phyloP scores from a whole-genome alignment of 228 moss, liverwort and hornwort species.

The Sphagnum magellanicum region DNA sequence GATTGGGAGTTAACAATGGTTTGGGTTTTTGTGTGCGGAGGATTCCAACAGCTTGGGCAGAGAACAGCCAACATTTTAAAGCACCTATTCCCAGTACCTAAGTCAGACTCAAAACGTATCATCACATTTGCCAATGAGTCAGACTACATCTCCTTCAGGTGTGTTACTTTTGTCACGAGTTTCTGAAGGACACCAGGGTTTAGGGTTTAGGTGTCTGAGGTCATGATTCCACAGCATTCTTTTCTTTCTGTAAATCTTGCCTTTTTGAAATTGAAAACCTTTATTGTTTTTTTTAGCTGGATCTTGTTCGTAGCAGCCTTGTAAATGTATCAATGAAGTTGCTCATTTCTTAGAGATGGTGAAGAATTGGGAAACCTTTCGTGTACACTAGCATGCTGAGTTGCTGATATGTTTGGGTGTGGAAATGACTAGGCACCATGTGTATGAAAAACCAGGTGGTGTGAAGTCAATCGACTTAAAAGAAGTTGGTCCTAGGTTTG shows the following conservation, averaged over 20 bases:
- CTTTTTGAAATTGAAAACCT: too few relatives aligned
- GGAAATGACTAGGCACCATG: conserved; percentile 63
- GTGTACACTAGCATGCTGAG: not conserved
- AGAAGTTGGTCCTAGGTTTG: conserved; percentile 93
- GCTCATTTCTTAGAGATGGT: too few relatives aligned
- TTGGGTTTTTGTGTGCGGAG: not conserved
- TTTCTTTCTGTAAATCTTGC: too few relatives aligned
- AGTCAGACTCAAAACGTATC: conserved; percentile 72
- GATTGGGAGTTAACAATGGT: too few relatives aligned
- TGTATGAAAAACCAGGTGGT: conserved; percentile 85
- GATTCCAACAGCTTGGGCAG: conserved; percentile 48
- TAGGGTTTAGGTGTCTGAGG: too few relatives aligned
- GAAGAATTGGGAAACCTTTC: too few relatives aligned
- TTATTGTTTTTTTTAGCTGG: not conserved
- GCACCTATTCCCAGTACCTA: conserved; percentile 85
- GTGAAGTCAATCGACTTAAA: conserved; percentile 79
- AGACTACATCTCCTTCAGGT: conserved; percentile 93
- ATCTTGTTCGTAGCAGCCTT: too few relatives aligned
- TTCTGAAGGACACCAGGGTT: too few relatives aligned
- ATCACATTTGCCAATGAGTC: conserved; percentile 80
- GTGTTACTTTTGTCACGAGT: not conserved
- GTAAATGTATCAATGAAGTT: too few relatives aligned
- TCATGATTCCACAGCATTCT: too few relatives aligned
- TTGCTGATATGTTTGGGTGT: conserved; percentile 1
- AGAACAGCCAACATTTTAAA: conserved; percentile 76